Base-by-base conservation (phyloP, 2,329 filamentous ascomycete species). In the Leptodontidium sp. region DNA sequence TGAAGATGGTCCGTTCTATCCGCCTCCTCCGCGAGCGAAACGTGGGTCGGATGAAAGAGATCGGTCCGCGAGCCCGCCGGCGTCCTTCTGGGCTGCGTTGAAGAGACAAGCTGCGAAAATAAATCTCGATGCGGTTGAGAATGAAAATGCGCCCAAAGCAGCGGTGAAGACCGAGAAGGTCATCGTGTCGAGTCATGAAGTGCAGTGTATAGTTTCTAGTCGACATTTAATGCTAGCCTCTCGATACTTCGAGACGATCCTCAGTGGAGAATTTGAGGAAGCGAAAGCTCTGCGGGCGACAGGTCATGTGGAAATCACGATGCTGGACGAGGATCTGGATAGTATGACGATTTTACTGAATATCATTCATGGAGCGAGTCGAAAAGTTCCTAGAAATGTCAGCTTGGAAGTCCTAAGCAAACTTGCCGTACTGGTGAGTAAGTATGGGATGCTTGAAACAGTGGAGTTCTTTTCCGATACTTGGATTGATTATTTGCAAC, bases 371-470 rank as follows among this genome's bases (percentile, higher is more conserved):
- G 77, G 80, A 61, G 79, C 79, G 3, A 79, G 77, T 15, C 70
- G 77, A n/a, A 78, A 80, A 52, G 78, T 86, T 15, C 82, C 83
- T 0, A 75, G 74, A 49, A 59, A 68, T 0, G 69, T 85, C 0
- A 75, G 72, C 43, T 73, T 85, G 5, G 80, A 84, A n/a, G 75
- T 78, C 11, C 76, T 86, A 12, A 79, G 79, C n/a, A 80, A 82
- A 66, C 75, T 86, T 5, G 82, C 82, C 4, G 76, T 81, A 2
- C 75, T 85, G 17, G 79, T 82, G 5, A 81, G 84, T 67, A 80
- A 79, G 35, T 83, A 82, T 70, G 76, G 78, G 62, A 82, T 82
- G 68, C 71, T 77, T 17, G 82, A 84, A 55, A 79, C 80, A 0
- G 79, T 84, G 2, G 81, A 83, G 61, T 69, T 80, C 0, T 83